A percentile compares a stretch with the other conserved stretches of the same genome.
These are phyloP conservation scores for Pleurotus cornucopiae DNA, from an alignment of 768 basidiomycete species.

Conservation along the genomic window DNA sequence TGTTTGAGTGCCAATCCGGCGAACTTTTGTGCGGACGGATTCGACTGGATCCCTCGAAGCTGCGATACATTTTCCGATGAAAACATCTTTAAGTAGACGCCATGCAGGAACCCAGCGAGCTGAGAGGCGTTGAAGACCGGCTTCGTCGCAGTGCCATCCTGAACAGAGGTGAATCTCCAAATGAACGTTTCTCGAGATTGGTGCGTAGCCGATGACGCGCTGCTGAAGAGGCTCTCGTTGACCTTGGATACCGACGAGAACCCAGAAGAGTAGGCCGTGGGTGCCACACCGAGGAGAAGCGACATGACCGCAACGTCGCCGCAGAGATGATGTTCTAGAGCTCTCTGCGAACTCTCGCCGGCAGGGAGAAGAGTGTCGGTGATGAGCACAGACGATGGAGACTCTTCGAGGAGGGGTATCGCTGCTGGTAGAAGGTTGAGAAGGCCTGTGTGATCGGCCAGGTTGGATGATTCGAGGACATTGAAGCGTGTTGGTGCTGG, in stretches of 20 bases:
- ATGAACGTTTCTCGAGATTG: constrained; percentile 34
- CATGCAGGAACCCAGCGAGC: constrained; percentile 34
- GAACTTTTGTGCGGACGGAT: constrained; percentile 9
- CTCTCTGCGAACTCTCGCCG: constrained; percentile 23
- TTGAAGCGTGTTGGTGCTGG: constrained; percentile 34
- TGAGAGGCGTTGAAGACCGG: constrained; percentile 23
- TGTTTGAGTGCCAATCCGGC: constrained; percentile 25
- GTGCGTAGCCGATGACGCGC: background rate
- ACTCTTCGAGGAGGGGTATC: constrained; percentile 30
- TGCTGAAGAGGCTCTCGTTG: constrained; percentile 28
- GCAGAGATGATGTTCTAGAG: constrained; percentile 26
- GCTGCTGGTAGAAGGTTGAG: constrained; percentile 37
- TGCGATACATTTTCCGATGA: constrained; percentile 27
- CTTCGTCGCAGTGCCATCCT: constrained; percentile 5
- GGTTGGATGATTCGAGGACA: constrained; percentile 48
- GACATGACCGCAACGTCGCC: constrained; percentile 37
- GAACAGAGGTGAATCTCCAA: constrained; percentile 28
- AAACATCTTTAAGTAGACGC: constrained; percentile 43
- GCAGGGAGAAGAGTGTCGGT: constrained; percentile 35
- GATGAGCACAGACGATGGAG: constrained; percentile 29
- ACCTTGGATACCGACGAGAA: constrained; percentile 36
- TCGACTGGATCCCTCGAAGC: constrained; percentile 7
- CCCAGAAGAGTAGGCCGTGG: constrained; percentile 33
- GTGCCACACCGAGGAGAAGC: constrained; percentile 37
- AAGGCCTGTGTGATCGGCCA: constrained; percentile 43